Evolutionary conservation across 2,329 filamentous ascomycete genomes (phyloP).

Genomic region (Talaromyces sp.): DNA sequence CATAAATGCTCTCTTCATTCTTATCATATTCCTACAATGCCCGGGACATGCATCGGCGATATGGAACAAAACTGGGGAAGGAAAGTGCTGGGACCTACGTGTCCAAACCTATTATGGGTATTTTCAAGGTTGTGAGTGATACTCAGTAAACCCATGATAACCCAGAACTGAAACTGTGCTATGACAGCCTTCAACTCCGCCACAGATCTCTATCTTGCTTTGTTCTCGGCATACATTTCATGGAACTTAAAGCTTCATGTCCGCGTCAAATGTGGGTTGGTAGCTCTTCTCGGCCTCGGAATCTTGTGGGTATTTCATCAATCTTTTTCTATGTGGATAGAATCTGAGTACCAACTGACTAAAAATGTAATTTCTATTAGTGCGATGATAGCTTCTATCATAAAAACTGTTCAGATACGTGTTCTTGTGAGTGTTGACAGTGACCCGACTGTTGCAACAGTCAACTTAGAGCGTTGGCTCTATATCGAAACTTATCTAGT

Average conservation of each 20-base stretch:
- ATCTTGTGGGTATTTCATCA: constrained; percentile 18
- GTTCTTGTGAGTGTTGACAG: constrained; percentile 17
- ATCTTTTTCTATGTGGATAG: neutral
- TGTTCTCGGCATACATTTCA: constrained; percentile 30
- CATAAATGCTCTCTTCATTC: constrained; percentile 24
- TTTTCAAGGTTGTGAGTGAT: constrained; percentile 26
- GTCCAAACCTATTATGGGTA: constrained; percentile 29
- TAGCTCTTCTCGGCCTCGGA: constrained; percentile 30
- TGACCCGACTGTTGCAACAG: constrained; percentile 24
- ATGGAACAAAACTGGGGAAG: constrained; percentile 20
- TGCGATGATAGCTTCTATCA: constrained; percentile 28
- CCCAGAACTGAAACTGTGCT: neutral
- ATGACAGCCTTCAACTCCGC: constrained; percentile 22
- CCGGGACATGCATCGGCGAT: constrained; percentile 22
- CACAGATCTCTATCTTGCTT: constrained; percentile 32
- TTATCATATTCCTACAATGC: constrained; percentile 28
- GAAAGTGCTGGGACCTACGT: constrained; percentile 23
- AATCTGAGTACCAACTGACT: neutral
- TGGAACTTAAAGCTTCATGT: constrained; percentile 33
- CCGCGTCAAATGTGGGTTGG: constrained; percentile 30
- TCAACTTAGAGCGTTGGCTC: constrained; percentile 28
- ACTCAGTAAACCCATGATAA: too few species aligned
- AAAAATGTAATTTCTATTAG: constrained; percentile 12
- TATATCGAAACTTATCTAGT: constrained; percentile 31
- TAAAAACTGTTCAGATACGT: constrained; percentile 25